These are phyloP conservation scores for Neofusicoccum sp. DNA, from an alignment of 2,329 filamentous ascomycete genomes.

Conservation along the genomic window DNA sequence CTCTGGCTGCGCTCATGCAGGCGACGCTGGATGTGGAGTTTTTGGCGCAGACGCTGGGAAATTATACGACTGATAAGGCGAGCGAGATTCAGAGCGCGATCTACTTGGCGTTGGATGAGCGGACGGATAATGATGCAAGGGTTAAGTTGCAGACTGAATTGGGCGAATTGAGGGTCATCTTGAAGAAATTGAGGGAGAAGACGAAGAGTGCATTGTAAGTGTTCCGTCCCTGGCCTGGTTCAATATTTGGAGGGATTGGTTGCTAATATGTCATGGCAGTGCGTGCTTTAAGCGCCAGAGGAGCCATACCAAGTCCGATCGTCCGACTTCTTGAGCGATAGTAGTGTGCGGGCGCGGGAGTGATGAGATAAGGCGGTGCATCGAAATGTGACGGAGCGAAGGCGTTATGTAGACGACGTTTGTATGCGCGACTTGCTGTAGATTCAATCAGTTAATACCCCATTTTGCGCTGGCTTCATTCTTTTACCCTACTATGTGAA, in stretches of 20 bases:
- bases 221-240: neutral
- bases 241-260: neutral
- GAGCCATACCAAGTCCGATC: conserved; percentile 18
- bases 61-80: conserved; percentile 84
- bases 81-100: conserved; percentile 84
- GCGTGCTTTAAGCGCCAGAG: conserved; percentile 21
- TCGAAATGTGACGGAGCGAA: neutral
- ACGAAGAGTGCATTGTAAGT: conserved; percentile 39
- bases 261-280: conserved; percentile 8
- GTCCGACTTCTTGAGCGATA: neutral
- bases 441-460: conserved; percentile 12
- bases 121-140: conserved; percentile 86
- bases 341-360: neutral
- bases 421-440: neutral
- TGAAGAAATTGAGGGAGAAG: conserved; percentile 63
- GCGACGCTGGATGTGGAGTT: conserved; percentile 98
- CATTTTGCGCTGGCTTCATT: neutral
- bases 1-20: conserved; percentile 85
- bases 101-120: conserved; percentile 85
- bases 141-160: conserved; percentile 81
- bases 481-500: neutral
- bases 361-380: too few relatives aligned
- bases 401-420: neutral
- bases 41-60: conserved; percentile 86
- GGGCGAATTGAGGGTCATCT: conserved; percentile 81